Conservation (phyloP, 2,329 filamentous ascomycete genomes). For the Madurella mycetomatis region DNA sequence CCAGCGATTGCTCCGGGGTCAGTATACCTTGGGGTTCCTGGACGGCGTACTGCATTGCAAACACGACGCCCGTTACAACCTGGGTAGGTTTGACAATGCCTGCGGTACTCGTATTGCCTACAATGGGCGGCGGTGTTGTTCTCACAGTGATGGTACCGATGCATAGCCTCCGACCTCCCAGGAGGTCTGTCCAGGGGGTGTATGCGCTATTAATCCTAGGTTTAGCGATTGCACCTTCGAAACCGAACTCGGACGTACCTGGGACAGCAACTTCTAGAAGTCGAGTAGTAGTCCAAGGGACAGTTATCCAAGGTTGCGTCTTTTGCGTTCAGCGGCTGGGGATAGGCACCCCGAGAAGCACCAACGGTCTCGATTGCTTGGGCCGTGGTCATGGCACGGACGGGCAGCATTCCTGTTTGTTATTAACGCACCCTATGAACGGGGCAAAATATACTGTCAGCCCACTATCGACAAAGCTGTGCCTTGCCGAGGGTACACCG, state of each 20-base stretch:
- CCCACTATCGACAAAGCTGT: slow-evolving; percentile 16
- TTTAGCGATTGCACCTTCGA: not conserved
- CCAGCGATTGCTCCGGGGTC: slow-evolving; percentile 12
- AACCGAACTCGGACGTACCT: slow-evolving; percentile 11
- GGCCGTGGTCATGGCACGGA: slow-evolving; percentile 3
- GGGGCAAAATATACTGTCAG: slow-evolving; percentile 15
- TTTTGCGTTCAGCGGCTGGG: slow-evolving; percentile 4
- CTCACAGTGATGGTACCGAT: slow-evolving; percentile 6
- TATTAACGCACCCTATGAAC: slow-evolving; percentile 21
- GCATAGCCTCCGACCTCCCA: slow-evolving; percentile 21
- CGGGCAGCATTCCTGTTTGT: slow-evolving; percentile 19
- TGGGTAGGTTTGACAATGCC: slow-evolving; percentile 14
- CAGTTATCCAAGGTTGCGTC: slow-evolving; percentile 14
- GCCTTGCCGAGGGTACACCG: slow-evolving; percentile 16
- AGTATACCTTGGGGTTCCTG: slow-evolving; percentile 1
- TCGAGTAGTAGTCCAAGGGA: slow-evolving; percentile 18
- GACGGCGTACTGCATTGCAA: slow-evolving; percentile 20
- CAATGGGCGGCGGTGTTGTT: slow-evolving; percentile 4
- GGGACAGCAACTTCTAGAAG: slow-evolving; percentile 21
- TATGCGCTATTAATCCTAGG: slow-evolving; percentile 13
- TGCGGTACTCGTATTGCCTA: not conserved
- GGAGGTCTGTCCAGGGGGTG: slow-evolving; percentile 15
- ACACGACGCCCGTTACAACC: slow-evolving; percentile 14
- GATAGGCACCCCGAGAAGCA: slow-evolving; percentile 1
- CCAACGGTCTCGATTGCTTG: not conserved